Evolutionary conservation across 169 alveolate species (phyloP), one percentile per base, ranked within the genome.

Genomic region (Cryptosporidium felis): DNA sequence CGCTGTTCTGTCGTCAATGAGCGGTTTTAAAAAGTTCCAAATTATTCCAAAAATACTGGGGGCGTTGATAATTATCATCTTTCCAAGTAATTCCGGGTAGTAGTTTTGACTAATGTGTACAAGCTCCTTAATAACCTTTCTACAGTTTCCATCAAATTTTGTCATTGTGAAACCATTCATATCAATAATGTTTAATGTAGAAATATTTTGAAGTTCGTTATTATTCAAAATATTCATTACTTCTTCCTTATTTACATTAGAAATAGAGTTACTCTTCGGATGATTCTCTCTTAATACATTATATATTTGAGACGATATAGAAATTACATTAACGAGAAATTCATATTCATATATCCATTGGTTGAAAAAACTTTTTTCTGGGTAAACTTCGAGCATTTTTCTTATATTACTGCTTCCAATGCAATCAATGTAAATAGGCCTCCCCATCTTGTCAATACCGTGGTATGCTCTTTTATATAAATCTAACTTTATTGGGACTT

Each of bases 41-140:
- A 94, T 91, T 34, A 94, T 95, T 14, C 96, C 85, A 89, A 96
- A 96, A 16, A 96, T 82, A 81, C 92, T 90, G 21, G 97, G 95
- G 30, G 98, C 95, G 82, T 95, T 95, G 28, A 95, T 92, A 58
- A 96, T 91, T 18, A 93, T 89, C 95, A 94, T 91, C 62, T 91
- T 88, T 16, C 97, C 97, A 74, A 96, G 90, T 16, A 93, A 88
- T 81, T 95, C 98, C 8, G 99, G 99, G 80, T 95, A 96, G 88
- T 95, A 93, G 88, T 96, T 95, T 67, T 94, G 95, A 18, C 96
- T 95, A 14, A 96, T 82, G 44, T 82, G 51, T 4, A 97, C 74
- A 82, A 91, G 91, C 44, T 91, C 92, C 34, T 88, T 80, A 14
- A 91, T 65, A 42, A 91, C 80, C 26, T 90, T 47, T 28, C 89